A percentile compares a stretch with the other conserved stretches of the same genome.
phyloP scores from a whole-genome alignment of 163 green algal species.

The Scenedesmus sp. region DNA sequence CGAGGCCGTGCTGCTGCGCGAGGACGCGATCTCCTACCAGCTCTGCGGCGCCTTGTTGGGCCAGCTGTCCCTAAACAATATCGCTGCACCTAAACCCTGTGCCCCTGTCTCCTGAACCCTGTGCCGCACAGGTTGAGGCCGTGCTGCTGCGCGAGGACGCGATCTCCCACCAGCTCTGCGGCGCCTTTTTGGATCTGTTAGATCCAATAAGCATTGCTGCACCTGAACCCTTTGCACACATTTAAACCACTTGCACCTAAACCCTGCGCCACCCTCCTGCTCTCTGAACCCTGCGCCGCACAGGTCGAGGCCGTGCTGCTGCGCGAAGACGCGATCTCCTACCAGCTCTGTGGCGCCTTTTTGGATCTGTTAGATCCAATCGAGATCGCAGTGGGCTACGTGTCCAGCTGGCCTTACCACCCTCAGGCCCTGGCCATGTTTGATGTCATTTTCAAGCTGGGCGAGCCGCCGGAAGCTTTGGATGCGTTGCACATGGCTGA shows the following conservation, averaged over 20 bases:
- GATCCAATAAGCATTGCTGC: background rate
- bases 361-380: slow-evolving; percentile 40
- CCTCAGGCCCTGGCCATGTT: slow-evolving; percentile 25
- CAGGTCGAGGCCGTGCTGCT: slow-evolving; percentile 36
- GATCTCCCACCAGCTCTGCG: background rate
- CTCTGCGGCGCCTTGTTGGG: slow-evolving; percentile 37
- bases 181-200: background rate
- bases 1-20: slow-evolving; percentile 32
- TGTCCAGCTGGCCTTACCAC: slow-evolving; percentile 38
- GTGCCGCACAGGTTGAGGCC: slow-evolving; percentile 11
- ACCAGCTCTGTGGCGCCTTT: slow-evolving; percentile 40
- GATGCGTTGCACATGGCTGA: background rate
- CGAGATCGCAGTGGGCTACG: slow-evolving; percentile 35
- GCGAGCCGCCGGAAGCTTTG: slow-evolving; percentile 14
- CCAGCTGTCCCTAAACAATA: background rate
- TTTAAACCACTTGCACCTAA: too few species aligned
- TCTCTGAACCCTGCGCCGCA: background rate
- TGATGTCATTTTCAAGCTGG: slow-evolving; percentile 31
- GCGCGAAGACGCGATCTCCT: slow-evolving; percentile 40
- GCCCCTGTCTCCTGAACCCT: background rate
- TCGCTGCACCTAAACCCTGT: too few species aligned
- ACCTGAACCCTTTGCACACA: too few species aligned
- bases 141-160: too few species aligned
- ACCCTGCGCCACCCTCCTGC: too few species aligned
- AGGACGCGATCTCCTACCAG: slow-evolving; percentile 41